Evolutionary conservation across 164 flowering plant species (phyloP), one percentile per base, ranked within the genome.

Genomic region (Nelumbo lutea): DNA sequence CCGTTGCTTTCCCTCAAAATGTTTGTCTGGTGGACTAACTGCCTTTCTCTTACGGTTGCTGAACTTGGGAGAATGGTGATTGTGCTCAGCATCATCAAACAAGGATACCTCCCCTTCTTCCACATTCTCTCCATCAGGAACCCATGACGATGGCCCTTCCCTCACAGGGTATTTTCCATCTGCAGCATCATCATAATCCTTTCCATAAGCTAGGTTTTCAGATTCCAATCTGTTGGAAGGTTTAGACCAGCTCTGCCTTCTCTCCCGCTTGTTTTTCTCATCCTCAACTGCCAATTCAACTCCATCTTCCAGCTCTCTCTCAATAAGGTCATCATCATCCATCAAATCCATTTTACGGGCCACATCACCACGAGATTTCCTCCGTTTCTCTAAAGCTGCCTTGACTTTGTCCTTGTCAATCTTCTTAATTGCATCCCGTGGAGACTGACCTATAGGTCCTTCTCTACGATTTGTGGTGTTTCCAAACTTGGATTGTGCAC

Each of bases 241-340:
- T 64, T 77, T 74, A 41, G 79, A 56, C 90, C 88, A 84, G 74
- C 76, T 79, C 40, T 80, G 90, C 73, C 82, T 83, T 57, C 82
- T 76, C 61, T 84, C 93, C 45, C 66, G 76, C 75, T 81, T 88
- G 40, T 51, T 74, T 77, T 82, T 89, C 76, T 89, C 95, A 59
- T 71, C 80, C 72, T 83, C 88, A 39, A 74, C 90, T 1, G 93
- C 91, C 72, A 88, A 57, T 75, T 91, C 98, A 64, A 94, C 70
- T 6, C 93, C 98, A 75, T 85, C 96, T 75, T 94, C 98, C 67
- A 94, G 80, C 75, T 87, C 95, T 69, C 86, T 81, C 82, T 90
- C 97, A 69, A 91, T 89, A 11, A 90, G 82, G 70, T 88, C 97
- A 83, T 87, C 87, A 45, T 91, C 97, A 81, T 93, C 97, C 88